A percentile compares a stretch with the other conserved stretches of the same genome.
Evolutionary conservation across 225 moss, liverwort and hornwort species (phyloP).

Genomic region (Straminergon stramineum): DNA sequence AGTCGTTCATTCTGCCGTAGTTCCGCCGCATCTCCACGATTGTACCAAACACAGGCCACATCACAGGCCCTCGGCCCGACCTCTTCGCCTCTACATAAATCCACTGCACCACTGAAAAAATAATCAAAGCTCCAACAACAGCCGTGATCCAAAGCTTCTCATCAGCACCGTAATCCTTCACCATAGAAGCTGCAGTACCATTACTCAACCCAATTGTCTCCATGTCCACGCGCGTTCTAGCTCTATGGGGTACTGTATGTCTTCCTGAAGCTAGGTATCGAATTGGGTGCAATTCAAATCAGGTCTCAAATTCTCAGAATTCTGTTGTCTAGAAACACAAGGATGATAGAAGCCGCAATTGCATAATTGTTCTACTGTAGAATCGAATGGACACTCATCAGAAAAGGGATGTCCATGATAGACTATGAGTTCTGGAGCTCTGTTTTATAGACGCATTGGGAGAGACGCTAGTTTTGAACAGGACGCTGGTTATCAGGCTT

Average conservation of each 20-base stretch:
- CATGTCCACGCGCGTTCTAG: background rate
- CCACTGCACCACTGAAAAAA: background rate
- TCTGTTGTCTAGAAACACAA: background rate
- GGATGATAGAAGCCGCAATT: background rate
- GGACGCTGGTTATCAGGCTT: too few species aligned
- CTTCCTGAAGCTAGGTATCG: background rate
- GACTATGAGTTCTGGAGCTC: too few species aligned
- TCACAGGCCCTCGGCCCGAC: background rate
- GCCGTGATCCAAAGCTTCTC: background rate
- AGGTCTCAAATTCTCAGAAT: background rate
- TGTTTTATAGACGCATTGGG: background rate
- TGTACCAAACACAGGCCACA: conserved; percentile 8
- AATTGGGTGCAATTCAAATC: background rate
- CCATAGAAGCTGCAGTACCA: background rate
- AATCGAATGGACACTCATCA: background rate
- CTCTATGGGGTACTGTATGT: background rate
- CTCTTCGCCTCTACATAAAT: background rate
- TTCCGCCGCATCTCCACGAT: conserved; percentile 17
- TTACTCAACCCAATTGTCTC: background rate
- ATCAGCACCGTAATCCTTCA: background rate
- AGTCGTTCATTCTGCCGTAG: background rate
- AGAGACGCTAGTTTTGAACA: background rate
- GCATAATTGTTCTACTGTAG: background rate
- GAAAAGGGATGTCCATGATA: background rate
- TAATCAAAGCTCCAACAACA: background rate